Evolutionary conservation across 805 yeast species (phyloP).

Genomic region (Saturnispora halmiae): DNA sequence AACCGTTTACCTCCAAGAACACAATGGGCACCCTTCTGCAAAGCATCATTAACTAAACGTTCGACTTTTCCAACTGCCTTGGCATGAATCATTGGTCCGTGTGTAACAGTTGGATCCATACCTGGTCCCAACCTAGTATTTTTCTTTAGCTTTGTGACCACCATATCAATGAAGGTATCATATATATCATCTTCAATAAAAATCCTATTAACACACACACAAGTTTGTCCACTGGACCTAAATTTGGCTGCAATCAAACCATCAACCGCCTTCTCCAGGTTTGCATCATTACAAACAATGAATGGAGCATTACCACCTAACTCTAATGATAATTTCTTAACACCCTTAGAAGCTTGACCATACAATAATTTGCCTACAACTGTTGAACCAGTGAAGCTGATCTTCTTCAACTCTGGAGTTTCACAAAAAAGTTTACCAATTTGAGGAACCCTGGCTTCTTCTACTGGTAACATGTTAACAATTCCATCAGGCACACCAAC

Average conservation of each 20-base stretch:
- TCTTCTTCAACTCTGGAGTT: conserved; percentile 46
- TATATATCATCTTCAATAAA: conserved; percentile 54
- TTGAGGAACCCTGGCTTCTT: conserved; percentile 28
- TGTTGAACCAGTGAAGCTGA: conserved; percentile 76
- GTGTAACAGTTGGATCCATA: conserved; percentile 45
- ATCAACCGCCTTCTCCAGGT: conserved; percentile 52
- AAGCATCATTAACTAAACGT: conserved; percentile 54
- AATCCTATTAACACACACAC: conserved; percentile 67
- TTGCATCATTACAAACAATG: conserved; percentile 61
- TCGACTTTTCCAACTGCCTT: conserved; percentile 51
- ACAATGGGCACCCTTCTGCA: conserved; percentile 48
- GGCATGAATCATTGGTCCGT: conserved; percentile 64
- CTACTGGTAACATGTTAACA: conserved; percentile 51
- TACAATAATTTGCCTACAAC: conserved; percentile 58
- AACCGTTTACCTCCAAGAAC: conserved; percentile 51
- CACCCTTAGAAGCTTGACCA: conserved; percentile 47
- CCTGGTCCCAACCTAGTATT: conserved; percentile 57
- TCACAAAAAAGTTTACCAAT: conserved; percentile 52
- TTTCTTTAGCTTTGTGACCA: conserved; percentile 34
- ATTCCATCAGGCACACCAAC: conserved; percentile 71
- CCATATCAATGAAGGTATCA: conserved; percentile 44
- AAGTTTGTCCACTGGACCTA: conserved; percentile 71
- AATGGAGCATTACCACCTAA: conserved; percentile 80
- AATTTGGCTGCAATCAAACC: conserved; percentile 57
- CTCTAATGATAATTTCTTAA: conserved; percentile 65